Base-by-base conservation (phyloP, 805 yeast species). In the Ogataea zsoltii region DNA sequence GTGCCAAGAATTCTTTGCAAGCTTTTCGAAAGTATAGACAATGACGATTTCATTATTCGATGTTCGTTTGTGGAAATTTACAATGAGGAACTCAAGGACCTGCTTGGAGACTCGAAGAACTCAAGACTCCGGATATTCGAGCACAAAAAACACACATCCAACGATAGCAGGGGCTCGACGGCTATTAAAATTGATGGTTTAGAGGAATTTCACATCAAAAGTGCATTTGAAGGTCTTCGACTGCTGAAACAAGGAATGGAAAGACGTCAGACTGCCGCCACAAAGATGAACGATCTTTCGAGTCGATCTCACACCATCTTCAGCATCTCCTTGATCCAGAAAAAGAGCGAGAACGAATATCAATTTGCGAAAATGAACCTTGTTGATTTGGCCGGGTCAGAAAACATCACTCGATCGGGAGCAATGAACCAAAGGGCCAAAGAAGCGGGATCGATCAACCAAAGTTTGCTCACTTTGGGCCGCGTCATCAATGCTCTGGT, bases 381-480 rank as follows among this genome's bases (percentile, higher is more conserved):
- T 17, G 98, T 92, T 5, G 98, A 92, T 68, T 72, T 92, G 52
- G 99, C 98, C 0, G 98, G 99, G 0, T 87, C 96, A 4, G 99
- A 92, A 63, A 91, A 91, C 61, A 84, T 92, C 43, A 78, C 73
- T 51, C 72, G 89, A 56, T 87, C 96, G 0, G 99, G 99, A 2
- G 96, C 97, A 0, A 74, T 80, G 18, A 82, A 86, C 54, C 85
- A 81, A 60, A 74, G 96, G 35, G 97, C 96, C 0, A 82, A 89
- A 54, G 99, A 92, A 61, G 96, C 97, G 0, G 97, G 97, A 0
- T 80, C 88, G 15, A 91, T 91, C 41, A 92, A 92, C 65, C 96
- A 89, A 64, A 85, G 95, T 63, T 70, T 92, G 42, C 68, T 92
- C 30, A 84, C 97, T 0, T 72, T 92, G 34, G 98, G 98, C 1